Evolutionary conservation across 106 monocot species (phyloP), one percentile per base, ranked within the genome.

Genomic region (Dendrobium chrysotoxum): DNA sequence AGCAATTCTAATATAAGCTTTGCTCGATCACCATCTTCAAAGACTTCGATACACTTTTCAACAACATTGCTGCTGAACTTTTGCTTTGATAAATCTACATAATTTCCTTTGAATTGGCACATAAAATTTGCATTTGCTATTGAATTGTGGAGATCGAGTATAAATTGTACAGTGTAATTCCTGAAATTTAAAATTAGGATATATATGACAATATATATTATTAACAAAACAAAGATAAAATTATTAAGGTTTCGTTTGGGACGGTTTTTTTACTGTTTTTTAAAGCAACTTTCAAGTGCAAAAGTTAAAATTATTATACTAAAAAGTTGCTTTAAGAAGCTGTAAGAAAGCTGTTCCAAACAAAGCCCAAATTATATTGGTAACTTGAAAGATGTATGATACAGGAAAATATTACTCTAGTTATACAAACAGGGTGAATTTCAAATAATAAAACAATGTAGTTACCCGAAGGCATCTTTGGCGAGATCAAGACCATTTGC

Each of bases 1-100:
- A 95, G 84, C 26, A 95, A 80, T 55, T 95, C 95, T 0, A 40
- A 2, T 45, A 95, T 80, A 40, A 95, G 85, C 28, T n/a, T 67
- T 11, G 81, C 54, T 15, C 78, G 73, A 20, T 68, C 77, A 35
- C 80, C 41, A 23, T 89, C 91, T 21, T 72, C 31, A 53, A 91
- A 93, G 11, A 41, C 39, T 68, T 81, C 81, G 42, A 95, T 73
- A 75, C 95, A 95, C 83, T 84, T 91, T 53, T 95, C 93, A 12
- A 95, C 93, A 40, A 95, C 95, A 79, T 95, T 92, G 79, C 92
- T 95, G 81, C 90, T 85, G 65, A 85, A 89, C 71, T 95, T 95
- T 46, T 91, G 87, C 53, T 7, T 92, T 38, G 92, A 90, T 28
- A 95, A 86, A 15, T 87, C 72, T 0, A 87, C 89, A 81, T 83